Evolutionary conservation across 345 rosid species (phyloP).

Genomic region (Gossypioides kirkii): DNA sequence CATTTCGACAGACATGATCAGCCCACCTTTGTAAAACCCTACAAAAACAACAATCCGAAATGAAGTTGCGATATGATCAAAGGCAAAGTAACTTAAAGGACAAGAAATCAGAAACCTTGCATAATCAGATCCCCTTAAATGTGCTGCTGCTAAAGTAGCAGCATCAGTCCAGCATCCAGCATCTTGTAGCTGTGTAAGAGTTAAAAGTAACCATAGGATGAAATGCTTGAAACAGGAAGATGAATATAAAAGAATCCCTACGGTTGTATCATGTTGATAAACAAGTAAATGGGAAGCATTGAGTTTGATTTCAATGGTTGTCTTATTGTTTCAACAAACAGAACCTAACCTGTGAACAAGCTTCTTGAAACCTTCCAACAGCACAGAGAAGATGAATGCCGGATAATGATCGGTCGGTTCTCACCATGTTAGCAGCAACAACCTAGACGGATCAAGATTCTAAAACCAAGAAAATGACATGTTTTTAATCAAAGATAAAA

Average conservation of each 20-base stretch:
- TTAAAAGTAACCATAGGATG: neutral
- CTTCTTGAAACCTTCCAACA: slow-evolving; percentile 96
- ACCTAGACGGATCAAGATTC: slow-evolving; percentile 41
- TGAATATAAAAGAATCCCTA: neutral
- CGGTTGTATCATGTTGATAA: neutral
- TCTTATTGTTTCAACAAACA: neutral
- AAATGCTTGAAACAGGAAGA: neutral
- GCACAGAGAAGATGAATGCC: slow-evolving; percentile 97
- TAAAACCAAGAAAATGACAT: slow-evolving; percentile 1
- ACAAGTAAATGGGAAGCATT: neutral
- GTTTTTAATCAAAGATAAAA: neutral
- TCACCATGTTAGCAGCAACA: slow-evolving; percentile 97
- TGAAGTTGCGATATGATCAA: neutral
- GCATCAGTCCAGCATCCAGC: slow-evolving; percentile 99
- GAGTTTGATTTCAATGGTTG: neutral
- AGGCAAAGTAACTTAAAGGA: slow-evolving; percentile 4
- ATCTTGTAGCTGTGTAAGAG: slow-evolving; percentile 75
- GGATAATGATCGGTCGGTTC: slow-evolving; percentile 77
- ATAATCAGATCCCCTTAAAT: slow-evolving; percentile 93
- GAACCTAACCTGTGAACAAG: slow-evolving; percentile 90
- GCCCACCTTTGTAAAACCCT: slow-evolving; percentile 97
- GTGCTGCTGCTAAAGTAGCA: slow-evolving; percentile 97
- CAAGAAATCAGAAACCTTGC: slow-evolving; percentile 47
- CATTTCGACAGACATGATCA: too few relatives aligned
- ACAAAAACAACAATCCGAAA: slow-evolving; percentile 11